These are phyloP conservation scores for Leccinum proliferum DNA, from an alignment of 1,284 basidiomycete species.

Conservation along the genomic window DNA sequence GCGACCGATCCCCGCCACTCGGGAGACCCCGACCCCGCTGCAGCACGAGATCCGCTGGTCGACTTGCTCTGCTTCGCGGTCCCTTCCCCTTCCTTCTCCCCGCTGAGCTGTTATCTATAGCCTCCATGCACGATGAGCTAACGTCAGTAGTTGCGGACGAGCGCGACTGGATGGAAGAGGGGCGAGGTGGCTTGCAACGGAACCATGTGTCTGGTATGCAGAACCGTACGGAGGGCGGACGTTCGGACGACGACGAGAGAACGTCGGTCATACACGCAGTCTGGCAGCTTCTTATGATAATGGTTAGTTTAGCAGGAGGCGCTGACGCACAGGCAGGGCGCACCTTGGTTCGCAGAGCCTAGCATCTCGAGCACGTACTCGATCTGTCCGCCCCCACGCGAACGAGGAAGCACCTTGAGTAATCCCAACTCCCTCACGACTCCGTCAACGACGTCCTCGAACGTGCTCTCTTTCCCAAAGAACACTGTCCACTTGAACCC, in stretches of 20 bases:
- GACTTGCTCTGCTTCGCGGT: slow-evolving; percentile 53
- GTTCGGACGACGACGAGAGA: slow-evolving; percentile 13
- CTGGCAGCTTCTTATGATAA: slow-evolving; percentile 10
- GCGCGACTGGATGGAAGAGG: slow-evolving; percentile 40
- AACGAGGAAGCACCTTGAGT: slow-evolving; percentile 51
- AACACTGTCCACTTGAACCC: slow-evolving; percentile 62
- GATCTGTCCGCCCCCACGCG: slow-evolving; percentile 50
- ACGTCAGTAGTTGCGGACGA: slow-evolving; percentile 41
- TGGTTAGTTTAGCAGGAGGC: background rate
- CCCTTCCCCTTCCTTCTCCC: slow-evolving; percentile 46
- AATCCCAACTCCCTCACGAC: slow-evolving; percentile 67
- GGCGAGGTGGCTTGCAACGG: slow-evolving; percentile 51
- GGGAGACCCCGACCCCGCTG: slow-evolving; percentile 21
- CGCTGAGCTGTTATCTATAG: slow-evolving; percentile 36
- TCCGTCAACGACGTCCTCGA: slow-evolving; percentile 47
- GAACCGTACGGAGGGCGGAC: slow-evolving; percentile 44
- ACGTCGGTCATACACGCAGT: slow-evolving; percentile 31
- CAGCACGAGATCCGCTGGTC: slow-evolving; percentile 10
- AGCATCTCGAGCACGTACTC: slow-evolving; percentile 57
- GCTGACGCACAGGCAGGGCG: background rate
- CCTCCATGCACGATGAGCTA: slow-evolving; percentile 28
- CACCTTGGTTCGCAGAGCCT: slow-evolving; percentile 16
- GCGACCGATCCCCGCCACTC: slow-evolving; percentile 47
- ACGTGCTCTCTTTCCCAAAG: slow-evolving; percentile 49
- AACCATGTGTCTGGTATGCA: slow-evolving; percentile 80